A percentile compares a stretch with the other conserved stretches of the same genome.
Evolutionary conservation across 2,329 filamentous ascomycete genomes (phyloP).

Genomic region (Cyclaneusma minus): DNA sequence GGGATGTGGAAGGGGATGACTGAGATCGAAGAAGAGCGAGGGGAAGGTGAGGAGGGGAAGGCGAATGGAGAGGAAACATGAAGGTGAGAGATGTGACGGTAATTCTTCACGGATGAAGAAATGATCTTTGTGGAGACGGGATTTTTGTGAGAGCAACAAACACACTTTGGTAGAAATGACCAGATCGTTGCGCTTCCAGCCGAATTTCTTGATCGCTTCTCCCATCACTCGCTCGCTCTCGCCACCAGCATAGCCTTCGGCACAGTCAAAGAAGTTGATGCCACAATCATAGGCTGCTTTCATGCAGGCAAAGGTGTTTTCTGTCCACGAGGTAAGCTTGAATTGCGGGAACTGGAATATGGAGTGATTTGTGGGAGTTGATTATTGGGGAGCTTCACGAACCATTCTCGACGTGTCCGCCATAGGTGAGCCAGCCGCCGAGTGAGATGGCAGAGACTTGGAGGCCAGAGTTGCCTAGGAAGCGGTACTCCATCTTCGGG

Average conservation of each 20-base stretch:
- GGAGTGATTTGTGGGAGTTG: not conserved
- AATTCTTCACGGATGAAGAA: too few species aligned
- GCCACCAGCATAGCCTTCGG: constrained; percentile 35
- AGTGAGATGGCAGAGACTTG: constrained; percentile 61
- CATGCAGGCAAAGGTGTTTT: constrained; percentile 44
- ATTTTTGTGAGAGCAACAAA: too few species aligned
- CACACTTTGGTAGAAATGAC: constrained; percentile 38
- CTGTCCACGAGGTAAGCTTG: constrained; percentile 17
- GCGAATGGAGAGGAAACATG: constrained; percentile 1
- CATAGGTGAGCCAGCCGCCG: constrained; percentile 60
- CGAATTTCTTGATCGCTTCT: constrained; percentile 37
- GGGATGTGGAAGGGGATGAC: too few species aligned
- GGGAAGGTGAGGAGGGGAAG: not conserved
- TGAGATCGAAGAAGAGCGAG: not conserved
- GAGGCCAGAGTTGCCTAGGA: constrained; percentile 54
- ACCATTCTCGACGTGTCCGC: constrained; percentile 56
- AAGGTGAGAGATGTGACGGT: too few species aligned
- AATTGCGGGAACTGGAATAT: not conserved
- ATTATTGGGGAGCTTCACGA: constrained; percentile 11
- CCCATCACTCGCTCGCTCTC: constrained; percentile 39
- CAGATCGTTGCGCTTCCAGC: constrained; percentile 39
- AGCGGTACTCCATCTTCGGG: constrained; percentile 52
- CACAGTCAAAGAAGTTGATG: constrained; percentile 42
- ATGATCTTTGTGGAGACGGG: too few species aligned
- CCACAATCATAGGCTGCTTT: constrained; percentile 41